Conservation (phyloP, 306 rosid species). For the Macrotyloma uniflorum region DNA sequence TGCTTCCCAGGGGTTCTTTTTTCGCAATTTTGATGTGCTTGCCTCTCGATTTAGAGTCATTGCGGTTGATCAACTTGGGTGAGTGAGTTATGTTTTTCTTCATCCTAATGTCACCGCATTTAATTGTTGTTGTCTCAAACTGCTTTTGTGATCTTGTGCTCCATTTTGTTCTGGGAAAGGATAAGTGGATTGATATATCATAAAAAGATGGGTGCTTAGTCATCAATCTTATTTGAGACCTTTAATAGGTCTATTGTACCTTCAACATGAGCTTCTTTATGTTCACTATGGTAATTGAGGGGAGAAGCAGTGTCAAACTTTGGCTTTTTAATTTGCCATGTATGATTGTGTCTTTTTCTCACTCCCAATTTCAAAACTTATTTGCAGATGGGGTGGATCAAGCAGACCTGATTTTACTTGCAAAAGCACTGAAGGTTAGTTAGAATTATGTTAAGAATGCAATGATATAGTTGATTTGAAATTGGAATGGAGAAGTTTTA, state of each 20-base stretch:
- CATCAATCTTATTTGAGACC: neutral
- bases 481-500: conserved; percentile 4
- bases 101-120: neutral
- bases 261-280: neutral
- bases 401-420: conserved; percentile 99
- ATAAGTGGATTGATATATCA: neutral
- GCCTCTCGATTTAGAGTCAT: conserved; percentile 80
- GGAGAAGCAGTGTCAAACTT: neutral
- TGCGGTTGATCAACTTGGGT: conserved; percentile 97
- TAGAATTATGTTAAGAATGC: neutral
- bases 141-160: conserved; percentile 13
- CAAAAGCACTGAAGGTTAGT: conserved; percentile 91
- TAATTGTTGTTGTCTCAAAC: neutral
- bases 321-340: conserved; percentile 7
- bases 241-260: neutral
- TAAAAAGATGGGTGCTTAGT: neutral
- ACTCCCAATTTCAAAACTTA: conserved; percentile 10
- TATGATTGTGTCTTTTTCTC: neutral
- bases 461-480: conserved; percentile 27
- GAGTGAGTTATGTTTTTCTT: conserved; percentile 40
- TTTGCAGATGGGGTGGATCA: conserved; percentile 97
- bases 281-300: neutral
- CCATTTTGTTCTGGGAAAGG: conserved; percentile 1
- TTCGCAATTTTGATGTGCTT: conserved; percentile 89
- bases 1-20: conserved; percentile 94